Evolutionary conservation across 495 filamentous ascomycete species (phyloP), one percentile per base, ranked within the genome.

Genomic region (Aspergillus campestris): DNA sequence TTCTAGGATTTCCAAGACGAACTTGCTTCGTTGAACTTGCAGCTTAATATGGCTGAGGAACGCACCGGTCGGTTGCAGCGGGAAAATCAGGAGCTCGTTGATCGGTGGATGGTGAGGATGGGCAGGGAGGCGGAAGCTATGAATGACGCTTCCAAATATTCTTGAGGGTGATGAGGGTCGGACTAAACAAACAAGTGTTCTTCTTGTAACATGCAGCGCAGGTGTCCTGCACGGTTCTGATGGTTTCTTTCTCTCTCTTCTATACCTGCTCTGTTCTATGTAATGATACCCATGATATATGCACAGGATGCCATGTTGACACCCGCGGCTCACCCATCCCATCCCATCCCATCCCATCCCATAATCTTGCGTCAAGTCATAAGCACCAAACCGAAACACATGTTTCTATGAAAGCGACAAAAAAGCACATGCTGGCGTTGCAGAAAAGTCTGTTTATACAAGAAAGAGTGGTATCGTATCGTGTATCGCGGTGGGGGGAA

Each of bases 11-110:
- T 94, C 47, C 91, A 96, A 63, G 90, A 95, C 63, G 91, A 97
- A 57, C 78, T 92, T 51, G 77, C 90, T 33, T 80, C 87, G 3
- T 64, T 94, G 38, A 88, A 87, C 47, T 76, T 96, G 49, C 84
- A 96, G 63, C 74, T 95, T 3, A 89, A 95, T 56, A 80, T 95
- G 73, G 79, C 83, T 7, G 86, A 91, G 57, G 75, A 89, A 59
- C 76, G 74, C 53, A 71, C 71, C 5, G 73, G 75, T 49, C 81
- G 79, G 55, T 67, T 94, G 45, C 69, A 80, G 58, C 72, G 70
- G n/a, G 91, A 97, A 57, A 95, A 97, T 56, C 76, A 87, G 56
- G 85, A 95, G 38, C 70, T 96, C 31, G 79, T 95, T 42, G 82
- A 89, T 56, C 77, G 91, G 37, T 96, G 86, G 87, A 92, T 97